phyloP scores from a whole-genome alignment of 2,329 filamentous ascomycete species.

The Microsporum canis region DNA sequence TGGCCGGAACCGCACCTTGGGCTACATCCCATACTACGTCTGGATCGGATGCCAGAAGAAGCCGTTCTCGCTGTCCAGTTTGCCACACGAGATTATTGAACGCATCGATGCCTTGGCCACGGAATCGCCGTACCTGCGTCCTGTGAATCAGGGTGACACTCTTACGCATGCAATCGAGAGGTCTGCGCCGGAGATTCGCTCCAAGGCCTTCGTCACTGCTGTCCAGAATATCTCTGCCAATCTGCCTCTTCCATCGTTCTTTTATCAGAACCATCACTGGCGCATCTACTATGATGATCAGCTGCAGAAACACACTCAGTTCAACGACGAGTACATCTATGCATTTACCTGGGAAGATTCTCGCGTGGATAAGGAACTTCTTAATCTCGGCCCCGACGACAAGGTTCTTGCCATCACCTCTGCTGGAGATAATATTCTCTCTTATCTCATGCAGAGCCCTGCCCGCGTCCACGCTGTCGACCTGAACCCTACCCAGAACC shows the following conservation, averaged over 20 bases:
- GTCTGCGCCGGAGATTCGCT: constrained; percentile 50
- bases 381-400: constrained; percentile 70
- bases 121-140: constrained; percentile 71
- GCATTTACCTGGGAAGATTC: constrained; percentile 97
- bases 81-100: constrained; percentile 14
- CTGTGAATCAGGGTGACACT: constrained; percentile 39
- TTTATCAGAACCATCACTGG: constrained; percentile 95
- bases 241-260: constrained; percentile 77
- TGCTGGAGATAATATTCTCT: constrained; percentile 88
- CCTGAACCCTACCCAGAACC: constrained; percentile 87
- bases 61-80: constrained; percentile 26
- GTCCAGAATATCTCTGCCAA: constrained; percentile 77
- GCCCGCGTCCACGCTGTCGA: constrained; percentile 88
- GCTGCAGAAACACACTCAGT: constrained; percentile 80
- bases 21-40: constrained; percentile 87
- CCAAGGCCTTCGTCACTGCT: constrained; percentile 83
- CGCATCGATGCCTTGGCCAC: constrained; percentile 64
- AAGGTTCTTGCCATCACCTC: constrained; percentile 87
- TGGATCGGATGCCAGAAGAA: constrained; percentile 84
- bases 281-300: constrained; percentile 89
- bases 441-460: constrained; percentile 58
- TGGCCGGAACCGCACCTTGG: constrained; percentile 67
- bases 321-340: constrained; percentile 93
- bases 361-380: constrained; percentile 67
- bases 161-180: too few species aligned